These are phyloP conservation scores for Achaetomiella virescens DNA, from an alignment of 495 filamentous ascomycete genomes.

Conservation along the genomic window DNA sequence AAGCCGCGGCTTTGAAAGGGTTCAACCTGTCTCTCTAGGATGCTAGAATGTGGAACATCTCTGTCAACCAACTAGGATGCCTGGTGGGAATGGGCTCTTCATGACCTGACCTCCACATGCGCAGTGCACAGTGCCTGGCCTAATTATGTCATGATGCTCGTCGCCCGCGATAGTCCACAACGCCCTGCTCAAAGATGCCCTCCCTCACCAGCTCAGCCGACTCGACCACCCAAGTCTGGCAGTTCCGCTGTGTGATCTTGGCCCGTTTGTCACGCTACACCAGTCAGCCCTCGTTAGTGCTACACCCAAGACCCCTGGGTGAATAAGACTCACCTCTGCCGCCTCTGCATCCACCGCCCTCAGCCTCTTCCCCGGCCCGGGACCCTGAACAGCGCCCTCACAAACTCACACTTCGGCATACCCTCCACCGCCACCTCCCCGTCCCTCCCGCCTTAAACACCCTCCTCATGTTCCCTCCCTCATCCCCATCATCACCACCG, in stretches of 20 bases:
- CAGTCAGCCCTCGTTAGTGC: neutral
- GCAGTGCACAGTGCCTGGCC: too few relatives aligned
- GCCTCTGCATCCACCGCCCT: neutral
- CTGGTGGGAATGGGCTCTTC: too few relatives aligned
- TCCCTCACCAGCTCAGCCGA: slow-evolving; percentile 7
- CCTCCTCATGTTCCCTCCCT: neutral
- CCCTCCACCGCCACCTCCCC: neutral
- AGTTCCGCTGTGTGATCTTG: slow-evolving; percentile 10
- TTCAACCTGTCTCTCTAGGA: too few relatives aligned
- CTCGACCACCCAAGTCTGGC: slow-evolving; percentile 15
- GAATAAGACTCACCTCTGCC: neutral
- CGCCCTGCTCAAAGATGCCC: slow-evolving; percentile 4
- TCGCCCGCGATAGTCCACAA: neutral
- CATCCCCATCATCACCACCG: too few relatives aligned
- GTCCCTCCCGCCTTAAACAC: neutral
- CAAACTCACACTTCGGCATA: slow-evolving; percentile 5
- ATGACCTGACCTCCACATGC: too few relatives aligned
- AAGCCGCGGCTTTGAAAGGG: too few relatives aligned
- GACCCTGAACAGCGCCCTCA: slow-evolving; percentile 4
- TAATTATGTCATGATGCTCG: neutral
- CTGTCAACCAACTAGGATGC: too few relatives aligned
- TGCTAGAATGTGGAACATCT: too few relatives aligned
- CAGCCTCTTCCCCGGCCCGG: slow-evolving; percentile 11
- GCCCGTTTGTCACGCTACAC: neutral
- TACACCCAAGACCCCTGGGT: too few relatives aligned